Percentiles rank a stretch among this genome's conserved stretches.
Evolutionary conservation across 768 basidiomycete genomes (phyloP).

Genomic region (Saitozyma podzolica): DNA sequence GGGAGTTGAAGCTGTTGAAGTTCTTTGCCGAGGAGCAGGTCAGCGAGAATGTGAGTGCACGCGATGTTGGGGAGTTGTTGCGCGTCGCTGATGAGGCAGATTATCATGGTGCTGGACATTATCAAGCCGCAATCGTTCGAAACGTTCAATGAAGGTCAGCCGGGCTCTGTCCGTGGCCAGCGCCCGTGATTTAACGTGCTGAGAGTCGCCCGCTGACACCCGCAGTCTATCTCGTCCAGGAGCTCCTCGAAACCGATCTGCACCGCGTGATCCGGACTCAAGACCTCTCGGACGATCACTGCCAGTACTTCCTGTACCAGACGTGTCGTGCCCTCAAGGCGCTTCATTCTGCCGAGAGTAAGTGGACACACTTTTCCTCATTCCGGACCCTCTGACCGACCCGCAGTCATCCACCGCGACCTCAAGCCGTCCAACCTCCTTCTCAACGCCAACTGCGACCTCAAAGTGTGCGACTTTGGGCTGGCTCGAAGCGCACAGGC

Average conservation of each 20-base stretch:
- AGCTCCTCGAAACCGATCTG: constrained; percentile 94
- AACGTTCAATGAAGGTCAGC: constrained; percentile 74
- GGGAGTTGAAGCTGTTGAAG: constrained; percentile 81
- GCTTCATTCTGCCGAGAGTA: constrained; percentile 81
- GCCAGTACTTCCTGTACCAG: constrained; percentile 84
- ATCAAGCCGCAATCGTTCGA: constrained; percentile 77
- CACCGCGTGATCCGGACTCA: constrained; percentile 95
- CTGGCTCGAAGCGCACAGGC: constrained; percentile 62
- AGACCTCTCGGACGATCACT: constrained; percentile 92
- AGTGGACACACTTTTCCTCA: neutral
- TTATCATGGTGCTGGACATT: constrained; percentile 86
- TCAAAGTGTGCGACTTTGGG: constrained; percentile 76
- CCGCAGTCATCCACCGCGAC: constrained; percentile 60
- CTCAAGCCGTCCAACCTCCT: constrained; percentile 55
- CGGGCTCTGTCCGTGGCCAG: constrained; percentile 54
- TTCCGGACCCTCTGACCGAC: neutral
- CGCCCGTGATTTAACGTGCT: no score
- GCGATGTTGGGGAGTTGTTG: no score
- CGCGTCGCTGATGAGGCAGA: constrained; percentile 56
- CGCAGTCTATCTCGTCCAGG: constrained; percentile 65
- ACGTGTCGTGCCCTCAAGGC: constrained; percentile 94
- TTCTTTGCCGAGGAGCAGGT: constrained; percentile 52
- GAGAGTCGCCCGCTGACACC: constrained; percentile 34
- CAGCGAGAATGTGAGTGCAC: constrained; percentile 42
- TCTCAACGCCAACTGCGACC: constrained; percentile 55